Evolutionary conservation across 2,329 filamentous ascomycete genomes (phyloP).

Genomic region (Calonectria pauciramosa): DNA sequence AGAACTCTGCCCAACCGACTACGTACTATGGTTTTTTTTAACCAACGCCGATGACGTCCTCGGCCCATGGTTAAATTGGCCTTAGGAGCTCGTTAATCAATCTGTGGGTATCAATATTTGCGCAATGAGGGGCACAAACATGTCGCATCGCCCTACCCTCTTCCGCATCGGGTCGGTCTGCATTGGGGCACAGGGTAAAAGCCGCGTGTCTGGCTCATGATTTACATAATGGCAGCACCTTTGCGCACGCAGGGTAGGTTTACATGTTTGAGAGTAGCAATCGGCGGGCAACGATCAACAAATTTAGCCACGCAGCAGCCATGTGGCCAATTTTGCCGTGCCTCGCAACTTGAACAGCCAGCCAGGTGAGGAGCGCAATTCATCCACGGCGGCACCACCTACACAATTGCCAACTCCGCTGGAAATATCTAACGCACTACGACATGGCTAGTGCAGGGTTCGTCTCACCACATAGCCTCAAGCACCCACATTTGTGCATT

Average conservation of each 20-base stretch:
- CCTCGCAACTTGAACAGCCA: neutral
- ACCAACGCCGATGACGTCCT: constrained; percentile 25
- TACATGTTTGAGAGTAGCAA: constrained; percentile 1
- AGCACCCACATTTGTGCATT: constrained; percentile 1
- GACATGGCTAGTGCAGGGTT: constrained; percentile 12
- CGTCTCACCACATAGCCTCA: constrained; percentile 7
- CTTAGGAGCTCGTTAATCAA: constrained; percentile 22
- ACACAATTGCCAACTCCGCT: neutral
- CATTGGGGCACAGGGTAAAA: constrained; percentile 16
- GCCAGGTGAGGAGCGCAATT: neutral
- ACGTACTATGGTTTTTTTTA: constrained; percentile 14
- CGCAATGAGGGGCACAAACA: constrained; percentile 12
- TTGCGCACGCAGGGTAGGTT: neutral
- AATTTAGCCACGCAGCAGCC: constrained; percentile 17
- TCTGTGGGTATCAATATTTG: constrained; percentile 32
- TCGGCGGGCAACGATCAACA: constrained; percentile 15
- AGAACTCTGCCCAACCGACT: constrained; percentile 25
- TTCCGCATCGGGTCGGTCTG: neutral
- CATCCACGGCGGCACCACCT: neutral
- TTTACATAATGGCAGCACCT: constrained; percentile 34
- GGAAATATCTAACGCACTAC: constrained; percentile 6
- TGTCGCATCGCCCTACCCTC: neutral
- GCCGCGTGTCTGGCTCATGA: neutral
- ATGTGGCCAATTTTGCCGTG: constrained; percentile 1
- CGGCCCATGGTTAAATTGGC: constrained; percentile 33